A percentile compares a stretch with the other conserved stretches of the same genome.
Evolutionary conservation across 1,284 basidiomycete genomes (phyloP).

Genomic region (Pholiota adiposa): DNA sequence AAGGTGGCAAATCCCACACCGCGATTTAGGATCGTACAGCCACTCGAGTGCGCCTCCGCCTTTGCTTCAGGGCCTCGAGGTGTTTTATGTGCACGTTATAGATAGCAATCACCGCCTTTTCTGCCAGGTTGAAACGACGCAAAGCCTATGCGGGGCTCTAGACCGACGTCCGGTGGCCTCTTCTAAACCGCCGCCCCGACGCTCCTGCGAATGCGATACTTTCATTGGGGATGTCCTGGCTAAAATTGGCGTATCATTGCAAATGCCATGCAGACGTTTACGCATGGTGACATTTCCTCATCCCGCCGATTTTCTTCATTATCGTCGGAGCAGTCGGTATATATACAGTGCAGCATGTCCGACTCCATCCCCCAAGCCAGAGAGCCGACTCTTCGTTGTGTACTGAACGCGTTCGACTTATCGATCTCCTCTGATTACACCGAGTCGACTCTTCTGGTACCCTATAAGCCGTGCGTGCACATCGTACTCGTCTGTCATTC

Average conservation of each 20-base stretch:
- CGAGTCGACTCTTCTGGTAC: constrained; percentile 11
- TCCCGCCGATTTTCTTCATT: not conserved
- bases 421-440: constrained; percentile 5
- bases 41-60: not conserved
- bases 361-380: constrained; percentile 9
- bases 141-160: constrained; percentile 1
- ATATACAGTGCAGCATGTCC: constrained; percentile 14
- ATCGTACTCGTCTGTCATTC: not conserved
- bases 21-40: not conserved
- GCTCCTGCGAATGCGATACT: constrained; percentile 1
- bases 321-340: not conserved
- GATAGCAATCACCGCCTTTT: constrained; percentile 3
- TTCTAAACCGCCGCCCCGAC: not conserved
- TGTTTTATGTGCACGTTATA: constrained; percentile 12
- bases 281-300: constrained; percentile 5
- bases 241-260: constrained; percentile 14
- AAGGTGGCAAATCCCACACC: not conserved
- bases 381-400: constrained; percentile 18
- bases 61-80: not conserved
- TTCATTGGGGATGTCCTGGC: not conserved
- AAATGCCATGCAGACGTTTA: constrained; percentile 7
- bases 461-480: not conserved
- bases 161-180: constrained; percentile 6
- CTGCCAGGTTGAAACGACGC: constrained; percentile 20
- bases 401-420: constrained; percentile 14